A percentile compares a stretch with the other conserved stretches of the same genome.
Evolutionary conservation across 352 stramenopile species (phyloP).

Genomic region (Globisporangium perplexum): DNA sequence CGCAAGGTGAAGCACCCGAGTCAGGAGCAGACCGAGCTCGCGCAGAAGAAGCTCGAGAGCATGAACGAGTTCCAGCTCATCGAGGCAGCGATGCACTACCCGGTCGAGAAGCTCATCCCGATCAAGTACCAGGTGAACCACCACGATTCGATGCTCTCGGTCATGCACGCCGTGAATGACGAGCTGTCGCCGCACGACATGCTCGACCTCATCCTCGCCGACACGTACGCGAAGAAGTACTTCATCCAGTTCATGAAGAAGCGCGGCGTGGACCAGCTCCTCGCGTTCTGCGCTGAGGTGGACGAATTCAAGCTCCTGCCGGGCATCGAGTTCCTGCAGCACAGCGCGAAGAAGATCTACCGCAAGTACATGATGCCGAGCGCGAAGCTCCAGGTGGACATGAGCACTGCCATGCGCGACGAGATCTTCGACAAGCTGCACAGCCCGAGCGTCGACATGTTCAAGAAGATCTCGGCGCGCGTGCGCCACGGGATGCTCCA

Average conservation of each 20-base stretch:
- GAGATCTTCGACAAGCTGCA: conserved; percentile 59
- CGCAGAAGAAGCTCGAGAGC: conserved; percentile 48
- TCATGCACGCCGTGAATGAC: conserved; percentile 19
- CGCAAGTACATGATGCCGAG: conserved; percentile 78
- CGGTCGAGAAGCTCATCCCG: conserved; percentile 67
- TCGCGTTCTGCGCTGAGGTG: conserved; percentile 74
- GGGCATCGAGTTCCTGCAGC: conserved; percentile 80
- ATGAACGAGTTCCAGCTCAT: conserved; percentile 72
- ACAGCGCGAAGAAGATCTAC: conserved; percentile 83
- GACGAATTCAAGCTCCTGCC: conserved; percentile 76
- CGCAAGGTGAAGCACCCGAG: conserved; percentile 5
- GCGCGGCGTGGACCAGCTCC: conserved; percentile 50
- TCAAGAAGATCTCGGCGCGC: conserved; percentile 66
- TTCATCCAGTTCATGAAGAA: conserved; percentile 75
- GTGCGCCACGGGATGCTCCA: conserved; percentile 71
- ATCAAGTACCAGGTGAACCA: conserved; percentile 18
- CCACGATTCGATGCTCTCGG: conserved; percentile 6
- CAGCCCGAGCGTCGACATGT: conserved; percentile 81
- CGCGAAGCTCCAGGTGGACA: conserved; percentile 77
- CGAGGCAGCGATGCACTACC: conserved; percentile 64
- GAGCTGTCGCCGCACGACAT: conserved; percentile 41
- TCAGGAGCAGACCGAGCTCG: conserved; percentile 36
- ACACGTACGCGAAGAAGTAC: conserved; percentile 65
- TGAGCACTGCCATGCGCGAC: conserved; percentile 75
- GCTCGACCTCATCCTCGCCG: conserved; percentile 39